A percentile compares a stretch with the other conserved stretches of the same genome.
phyloP scores from a whole-genome alignment of 495 filamentous ascomycete species.

The Symbiotaphrina buchneri region DNA sequence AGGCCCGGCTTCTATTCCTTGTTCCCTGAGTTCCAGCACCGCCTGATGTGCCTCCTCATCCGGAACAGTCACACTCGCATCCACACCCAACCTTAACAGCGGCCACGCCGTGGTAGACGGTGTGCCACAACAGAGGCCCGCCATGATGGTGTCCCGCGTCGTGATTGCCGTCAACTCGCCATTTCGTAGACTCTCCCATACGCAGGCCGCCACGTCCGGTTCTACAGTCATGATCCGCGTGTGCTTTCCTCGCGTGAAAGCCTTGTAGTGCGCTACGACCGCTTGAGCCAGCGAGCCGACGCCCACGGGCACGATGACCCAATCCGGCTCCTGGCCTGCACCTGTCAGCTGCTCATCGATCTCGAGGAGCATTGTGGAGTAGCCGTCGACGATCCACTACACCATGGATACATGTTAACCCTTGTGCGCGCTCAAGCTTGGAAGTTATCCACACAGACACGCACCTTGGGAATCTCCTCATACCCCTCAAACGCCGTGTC shows the following conservation, averaged over 20 bases:
- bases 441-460: not conserved
- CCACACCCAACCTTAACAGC: slow-evolving; percentile 25
- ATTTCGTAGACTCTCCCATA: slow-evolving; percentile 23
- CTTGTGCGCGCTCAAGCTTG: not conserved
- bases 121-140: slow-evolving; percentile 45
- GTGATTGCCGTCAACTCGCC: slow-evolving; percentile 19
- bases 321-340: slow-evolving; percentile 15
- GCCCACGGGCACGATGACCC: slow-evolving; percentile 30
- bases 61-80: slow-evolving; percentile 30
- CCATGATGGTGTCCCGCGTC: slow-evolving; percentile 38
- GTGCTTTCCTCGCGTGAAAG: slow-evolving; percentile 8
- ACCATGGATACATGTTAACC: not conserved
- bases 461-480: slow-evolving; percentile 29
- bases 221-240: slow-evolving; percentile 33
- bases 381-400: slow-evolving; percentile 51
- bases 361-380: slow-evolving; percentile 43
- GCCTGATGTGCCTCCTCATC: slow-evolving; percentile 31
- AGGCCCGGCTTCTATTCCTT: slow-evolving; percentile 30
- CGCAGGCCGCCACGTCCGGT: slow-evolving; percentile 36
- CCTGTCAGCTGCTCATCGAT: slow-evolving; percentile 24
- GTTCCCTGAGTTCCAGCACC: slow-evolving; percentile 19
- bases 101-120: slow-evolving; percentile 40
- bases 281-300: slow-evolving; percentile 44
- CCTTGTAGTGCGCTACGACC: slow-evolving; percentile 33
- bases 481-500: slow-evolving; percentile 41